Percentiles rank a stretch among this genome's conserved stretches.
phyloP scores from a whole-genome alignment of 768 basidiomycete genomes.

The Rubroboletus satanas region DNA sequence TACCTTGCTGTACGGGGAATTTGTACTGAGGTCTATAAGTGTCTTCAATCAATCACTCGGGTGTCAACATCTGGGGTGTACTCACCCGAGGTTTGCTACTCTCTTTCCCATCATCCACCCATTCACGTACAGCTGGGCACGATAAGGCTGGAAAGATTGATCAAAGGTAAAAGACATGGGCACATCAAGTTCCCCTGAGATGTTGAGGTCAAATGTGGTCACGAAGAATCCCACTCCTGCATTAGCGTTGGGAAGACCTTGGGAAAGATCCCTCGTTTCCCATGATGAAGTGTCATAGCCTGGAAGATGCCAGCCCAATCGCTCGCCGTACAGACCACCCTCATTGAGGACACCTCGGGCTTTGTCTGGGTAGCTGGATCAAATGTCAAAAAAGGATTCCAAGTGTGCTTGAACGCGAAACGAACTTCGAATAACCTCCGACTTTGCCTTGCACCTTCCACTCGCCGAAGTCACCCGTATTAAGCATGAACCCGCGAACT shows the following conservation, averaged over 20 bases:
- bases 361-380: conserved; percentile 68
- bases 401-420: not conserved
- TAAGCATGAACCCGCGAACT: conserved; percentile 71
- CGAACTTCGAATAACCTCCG: conserved; percentile 64
- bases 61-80: not conserved
- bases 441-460: conserved; percentile 78
- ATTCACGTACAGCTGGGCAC: conserved; percentile 73
- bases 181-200: conserved; percentile 60
- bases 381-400: not conserved
- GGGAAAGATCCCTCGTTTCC: conserved; percentile 50
- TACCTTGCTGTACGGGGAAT: conserved; percentile 83
- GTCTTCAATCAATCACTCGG: not conserved
- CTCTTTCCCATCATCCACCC: conserved; percentile 90
- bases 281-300: conserved; percentile 63
- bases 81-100: conserved; percentile 66
- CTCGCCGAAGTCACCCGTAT: conserved; percentile 51
- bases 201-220: conserved; percentile 61
- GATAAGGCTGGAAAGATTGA: conserved; percentile 60
- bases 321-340: conserved; percentile 69
- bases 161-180: conserved; percentile 72
- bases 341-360: conserved; percentile 67
- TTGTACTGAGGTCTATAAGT: conserved; percentile 61
- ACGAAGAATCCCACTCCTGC: conserved; percentile 83
- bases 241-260: conserved; percentile 51
- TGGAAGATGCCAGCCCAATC: conserved; percentile 72